phyloP scores from a whole-genome alignment of 2,329 filamentous ascomycete genomes.

The Anisogramma anomala region DNA sequence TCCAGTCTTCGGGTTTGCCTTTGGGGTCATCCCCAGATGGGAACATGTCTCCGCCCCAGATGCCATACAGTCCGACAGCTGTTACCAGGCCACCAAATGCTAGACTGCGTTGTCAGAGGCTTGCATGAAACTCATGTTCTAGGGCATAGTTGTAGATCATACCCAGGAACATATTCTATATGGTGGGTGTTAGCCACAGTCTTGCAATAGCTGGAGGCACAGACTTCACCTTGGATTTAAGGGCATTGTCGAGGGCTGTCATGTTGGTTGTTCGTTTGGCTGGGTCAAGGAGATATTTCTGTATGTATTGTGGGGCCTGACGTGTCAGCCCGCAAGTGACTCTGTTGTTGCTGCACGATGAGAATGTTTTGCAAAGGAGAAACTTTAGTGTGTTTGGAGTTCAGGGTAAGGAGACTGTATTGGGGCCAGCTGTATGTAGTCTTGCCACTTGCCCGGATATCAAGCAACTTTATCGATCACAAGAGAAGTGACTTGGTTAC shows the following conservation, averaged over 20 bases:
- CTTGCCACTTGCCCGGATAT: no score
- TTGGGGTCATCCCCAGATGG: conserved; percentile 64
- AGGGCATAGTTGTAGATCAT: conserved; percentile 16
- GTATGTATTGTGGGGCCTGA: no score
- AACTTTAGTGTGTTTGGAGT: no score
- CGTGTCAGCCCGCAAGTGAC: no score
- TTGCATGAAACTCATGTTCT: no score
- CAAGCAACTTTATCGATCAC: no score
- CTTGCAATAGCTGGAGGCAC: neutral
- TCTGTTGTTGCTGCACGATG: no score
- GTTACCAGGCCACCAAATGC: conserved; percentile 75
- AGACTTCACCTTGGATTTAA: conserved; percentile 54
- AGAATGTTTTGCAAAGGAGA: no score
- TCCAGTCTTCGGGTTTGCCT: conserved; percentile 63
- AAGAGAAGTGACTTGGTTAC: no score
- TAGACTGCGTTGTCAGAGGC: conserved; percentile 21
- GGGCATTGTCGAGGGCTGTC: conserved; percentile 54
- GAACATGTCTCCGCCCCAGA: conserved; percentile 80
- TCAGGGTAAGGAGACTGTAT: no score
- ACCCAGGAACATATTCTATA: conserved; percentile 61
- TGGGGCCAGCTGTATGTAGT: no score
- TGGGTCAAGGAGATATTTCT: neutral
- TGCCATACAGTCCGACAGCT: conserved; percentile 69
- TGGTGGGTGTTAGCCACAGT: neutral
- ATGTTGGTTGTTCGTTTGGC: conserved; percentile 30